These are phyloP conservation scores for Cymbopogon flexuosus DNA, from an alignment of 202 grass and related monocot species.

Conservation along the genomic window DNA sequence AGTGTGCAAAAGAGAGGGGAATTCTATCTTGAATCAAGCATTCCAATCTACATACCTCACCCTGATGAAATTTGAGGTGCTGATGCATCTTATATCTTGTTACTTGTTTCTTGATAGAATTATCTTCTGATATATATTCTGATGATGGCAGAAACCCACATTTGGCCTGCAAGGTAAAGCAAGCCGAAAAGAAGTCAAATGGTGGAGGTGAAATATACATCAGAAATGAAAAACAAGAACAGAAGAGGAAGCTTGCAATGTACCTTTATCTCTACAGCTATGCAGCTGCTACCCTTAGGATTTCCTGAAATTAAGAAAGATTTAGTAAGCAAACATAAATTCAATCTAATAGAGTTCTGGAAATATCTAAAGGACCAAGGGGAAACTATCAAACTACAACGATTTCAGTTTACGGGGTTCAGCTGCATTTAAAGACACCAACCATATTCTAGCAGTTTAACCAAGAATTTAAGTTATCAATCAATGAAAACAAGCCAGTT, in stretches of 20 bases:
- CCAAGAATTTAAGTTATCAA: conserved; percentile 8
- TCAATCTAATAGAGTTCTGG: background rate
- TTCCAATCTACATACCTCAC: conserved; percentile 46
- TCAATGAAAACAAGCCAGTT: background rate
- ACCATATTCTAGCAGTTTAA: background rate
- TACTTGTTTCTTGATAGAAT: conserved; percentile 78
- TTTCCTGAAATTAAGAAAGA: conserved; percentile 55
- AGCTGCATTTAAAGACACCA: background rate
- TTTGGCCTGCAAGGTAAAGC: conserved; percentile 51
- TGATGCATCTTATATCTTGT: conserved; percentile 96
- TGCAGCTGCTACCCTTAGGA: conserved; percentile 43
- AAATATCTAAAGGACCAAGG: conserved; percentile 9
- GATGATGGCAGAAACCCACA: conserved; percentile 92
- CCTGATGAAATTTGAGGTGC: conserved; percentile 71
- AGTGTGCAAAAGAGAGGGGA: background rate
- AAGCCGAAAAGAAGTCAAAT: conserved; percentile 16
- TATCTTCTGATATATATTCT: conserved; percentile 75
- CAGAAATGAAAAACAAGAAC: conserved; percentile 16
- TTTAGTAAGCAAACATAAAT: conserved; percentile 24
- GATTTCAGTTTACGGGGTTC: background rate
- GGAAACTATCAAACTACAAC: background rate
- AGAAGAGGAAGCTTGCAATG: conserved; percentile 7
- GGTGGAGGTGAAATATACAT: conserved; percentile 6
- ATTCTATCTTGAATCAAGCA: conserved; percentile 9
- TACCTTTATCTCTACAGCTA: conserved; percentile 99